Evolutionary conservation across 805 yeast species (phyloP), one percentile per base, ranked within the genome.

Genomic region (Kluyveromyces nonfermentans): DNA sequence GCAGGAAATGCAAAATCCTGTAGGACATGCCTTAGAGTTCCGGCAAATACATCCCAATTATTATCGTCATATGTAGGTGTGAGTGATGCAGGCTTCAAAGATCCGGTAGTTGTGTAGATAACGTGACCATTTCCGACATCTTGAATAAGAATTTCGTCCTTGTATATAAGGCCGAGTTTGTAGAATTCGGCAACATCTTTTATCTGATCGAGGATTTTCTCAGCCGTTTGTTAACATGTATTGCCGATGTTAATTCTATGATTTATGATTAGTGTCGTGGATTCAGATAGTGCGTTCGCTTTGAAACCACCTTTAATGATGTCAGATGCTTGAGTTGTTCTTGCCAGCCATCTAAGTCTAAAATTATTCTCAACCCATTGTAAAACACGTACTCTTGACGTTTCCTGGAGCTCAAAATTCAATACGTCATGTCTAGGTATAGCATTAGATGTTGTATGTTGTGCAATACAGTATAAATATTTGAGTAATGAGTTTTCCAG

Each of bases 271-370:
- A 74, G 57, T 28, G 58, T 57, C 6, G 68, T 74, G 28, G 64
- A 57, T 48, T 78, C 82, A 1, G 85, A 84, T 42, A 79, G 63
- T 1, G 84, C 81, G 51, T 79, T 79, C 37, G 72, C 65, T 60
- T 79, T 79, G 45, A 72, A 69, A 9, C 85, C 85, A 15, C 83
- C 83, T 3, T 54, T 48, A 44, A 80, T 63, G 15, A 77, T 68
- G 52, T 77, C 82, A 37, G 69, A 65, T 0, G 85, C 78, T 59
- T 75, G 81, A 5, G 80, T 69, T 1, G 84, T 79, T 33, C 63
- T 38, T 18, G 21, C 19, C 18, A 38, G 31, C 41, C 41, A 38
- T 16, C 28, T 30, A 73, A 64, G 14, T 57, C 59, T 51, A 69
- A 59, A 19, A 73, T 66, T 21, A 63, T 57, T 1, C 15, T 32